These are phyloP conservation scores for Adansonia rubrostipa DNA, from an alignment of 441 rosid genomes.

Conservation along the genomic window DNA sequence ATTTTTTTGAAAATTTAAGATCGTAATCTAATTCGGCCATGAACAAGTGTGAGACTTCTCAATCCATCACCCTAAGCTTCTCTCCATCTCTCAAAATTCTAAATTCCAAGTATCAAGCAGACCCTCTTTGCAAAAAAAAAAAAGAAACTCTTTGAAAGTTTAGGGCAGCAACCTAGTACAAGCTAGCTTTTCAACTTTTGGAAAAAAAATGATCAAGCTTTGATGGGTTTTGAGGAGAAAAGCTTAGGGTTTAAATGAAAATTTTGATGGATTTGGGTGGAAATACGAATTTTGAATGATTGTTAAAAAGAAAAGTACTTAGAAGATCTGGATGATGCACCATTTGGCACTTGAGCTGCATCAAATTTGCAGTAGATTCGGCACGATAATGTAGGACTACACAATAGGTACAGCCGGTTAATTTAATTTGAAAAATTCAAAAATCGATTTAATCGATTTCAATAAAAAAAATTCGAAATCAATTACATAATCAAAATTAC, in stretches of 20 bases:
- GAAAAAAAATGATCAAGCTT: slow-evolving; percentile 22
- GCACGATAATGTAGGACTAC: slow-evolving; percentile 40
- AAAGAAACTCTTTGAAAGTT: too few relatives aligned
- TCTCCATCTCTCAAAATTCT: slow-evolving; percentile 41
- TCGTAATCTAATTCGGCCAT: background rate
- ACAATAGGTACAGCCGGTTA: too few relatives aligned
- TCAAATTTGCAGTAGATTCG: slow-evolving; percentile 55
- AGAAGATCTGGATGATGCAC: slow-evolving; percentile 60
- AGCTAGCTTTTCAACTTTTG: too few relatives aligned
- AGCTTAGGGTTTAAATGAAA: slow-evolving; percentile 27
- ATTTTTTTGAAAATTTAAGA: too few relatives aligned
- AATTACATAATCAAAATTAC: too few relatives aligned
- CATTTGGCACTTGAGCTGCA: slow-evolving; percentile 56
- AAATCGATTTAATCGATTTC: too few relatives aligned
- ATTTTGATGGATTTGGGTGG: slow-evolving; percentile 29
- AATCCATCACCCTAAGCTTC: slow-evolving; percentile 34
- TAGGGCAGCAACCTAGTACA: too few relatives aligned
- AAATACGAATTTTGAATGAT: slow-evolving; percentile 41
- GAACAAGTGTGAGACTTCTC: slow-evolving; percentile 19
- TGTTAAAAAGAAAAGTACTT: slow-evolving; percentile 44
- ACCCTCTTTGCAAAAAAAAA: background rate
- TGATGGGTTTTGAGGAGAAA: slow-evolving; percentile 32
- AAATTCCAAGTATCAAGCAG: slow-evolving; percentile 30
- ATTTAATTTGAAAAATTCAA: too few relatives aligned
- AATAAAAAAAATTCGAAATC: too few relatives aligned